phyloP scores from a whole-genome alignment of 2,329 filamentous ascomycete species.

The Ascosphaera aggregata region DNA sequence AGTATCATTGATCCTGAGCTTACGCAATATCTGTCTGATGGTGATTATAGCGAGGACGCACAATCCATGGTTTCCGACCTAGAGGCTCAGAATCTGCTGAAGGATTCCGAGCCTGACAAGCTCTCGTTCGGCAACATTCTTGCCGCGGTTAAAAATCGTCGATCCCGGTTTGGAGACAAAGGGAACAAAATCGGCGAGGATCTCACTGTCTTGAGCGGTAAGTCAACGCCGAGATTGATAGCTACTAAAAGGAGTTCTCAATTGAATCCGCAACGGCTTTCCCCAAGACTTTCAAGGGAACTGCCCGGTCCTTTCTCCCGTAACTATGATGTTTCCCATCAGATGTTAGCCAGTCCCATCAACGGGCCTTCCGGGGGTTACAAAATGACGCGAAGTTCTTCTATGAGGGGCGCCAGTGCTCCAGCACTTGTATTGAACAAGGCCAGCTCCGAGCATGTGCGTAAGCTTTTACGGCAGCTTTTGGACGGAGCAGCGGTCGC shows the following conservation, averaged over 20 bases:
- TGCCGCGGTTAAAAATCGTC: conserved; percentile 50
- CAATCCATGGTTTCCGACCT: conserved; percentile 33
- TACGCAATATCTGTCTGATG: conserved; percentile 85
- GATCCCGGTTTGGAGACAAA: conserved; percentile 49
- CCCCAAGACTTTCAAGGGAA: conserved; percentile 43
- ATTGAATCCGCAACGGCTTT: conserved; percentile 28
- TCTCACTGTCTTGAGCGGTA: conserved; percentile 28
- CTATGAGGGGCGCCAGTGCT: conserved; percentile 50
- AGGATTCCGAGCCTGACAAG: conserved; percentile 29
- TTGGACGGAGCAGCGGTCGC: conserved; percentile 53
- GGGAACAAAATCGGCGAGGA: not conserved
- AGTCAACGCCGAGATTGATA: conserved; percentile 52
- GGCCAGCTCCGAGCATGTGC: conserved; percentile 72
- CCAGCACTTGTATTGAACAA: conserved; percentile 67
- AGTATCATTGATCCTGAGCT: conserved; percentile 96
- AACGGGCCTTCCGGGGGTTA: conserved; percentile 23
- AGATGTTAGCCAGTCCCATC: conserved; percentile 9
- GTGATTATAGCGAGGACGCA: conserved; percentile 66
- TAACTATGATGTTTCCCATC: conserved; percentile 11
- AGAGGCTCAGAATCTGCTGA: conserved; percentile 27
- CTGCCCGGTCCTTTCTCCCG: conserved; percentile 8
- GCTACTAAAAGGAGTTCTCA: conserved; percentile 62
- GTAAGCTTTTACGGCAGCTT: conserved; percentile 61
- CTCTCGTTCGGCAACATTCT: conserved; percentile 49
- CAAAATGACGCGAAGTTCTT: conserved; percentile 52